Base-by-base conservation (phyloP, 345 rosid species). In the Salix udensis region DNA sequence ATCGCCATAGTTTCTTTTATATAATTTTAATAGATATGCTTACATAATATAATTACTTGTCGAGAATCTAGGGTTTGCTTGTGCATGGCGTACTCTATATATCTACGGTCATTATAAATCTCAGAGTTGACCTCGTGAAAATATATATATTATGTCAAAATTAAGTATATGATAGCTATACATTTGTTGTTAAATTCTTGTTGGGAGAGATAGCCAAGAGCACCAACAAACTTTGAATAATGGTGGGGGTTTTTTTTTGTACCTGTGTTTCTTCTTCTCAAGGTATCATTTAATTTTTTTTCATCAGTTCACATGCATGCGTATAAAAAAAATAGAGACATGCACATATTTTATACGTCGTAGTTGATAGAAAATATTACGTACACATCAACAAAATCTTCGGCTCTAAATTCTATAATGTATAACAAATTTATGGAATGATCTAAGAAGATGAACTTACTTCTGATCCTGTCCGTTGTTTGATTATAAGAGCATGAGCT, bases 141-240 rank as follows among this genome's bases (percentile, higher is more conserved):
- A 34, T 34, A 4, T 34, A 34, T 31, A 70, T 46, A 58, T 64
- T 10, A 37, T 4, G 24, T 16, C 26, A 12, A 4, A 13, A 6
- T 37, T 36, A 36, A 44, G 24, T 23, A 28, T 48, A 13, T n/a
- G 73, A 78, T 79, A 53, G 82, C 74, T 71, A 83, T 53, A 73
- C 16, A 75, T 79, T 71, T 83, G 83, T 86, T 72, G 88, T 85
- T 83, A 78, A 77, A 62, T 79, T 79, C 2, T 86, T 72, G 91
- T 80, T 87, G 87, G 46, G 46, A 40, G 79, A 77, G 82, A 78
- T 83, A 82, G 76, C 75, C 72, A 76, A 30, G 40, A 79, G 53
- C 68, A 67, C 79, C 88, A 88, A 81, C 91, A 85, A 89, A 85
- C 88, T 82, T 89, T 88, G 92, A 88, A 84, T 80, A 74, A 37